These are phyloP conservation scores for Mycocentrospora acerina DNA, from an alignment of 2,329 filamentous ascomycete species.

Conservation along the genomic window DNA sequence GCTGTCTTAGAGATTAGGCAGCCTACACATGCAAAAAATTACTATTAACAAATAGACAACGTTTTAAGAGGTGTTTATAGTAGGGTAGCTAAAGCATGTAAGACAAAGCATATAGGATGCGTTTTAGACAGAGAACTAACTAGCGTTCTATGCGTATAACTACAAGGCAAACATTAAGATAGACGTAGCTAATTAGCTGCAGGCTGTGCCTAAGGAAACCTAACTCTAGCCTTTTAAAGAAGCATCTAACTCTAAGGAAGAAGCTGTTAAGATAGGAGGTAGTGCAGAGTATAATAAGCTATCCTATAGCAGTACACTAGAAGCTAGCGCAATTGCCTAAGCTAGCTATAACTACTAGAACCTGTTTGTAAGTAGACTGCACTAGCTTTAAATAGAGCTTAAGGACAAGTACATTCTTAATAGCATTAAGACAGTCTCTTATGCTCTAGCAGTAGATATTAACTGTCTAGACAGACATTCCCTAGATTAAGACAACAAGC, in stretches of 20 bases:
- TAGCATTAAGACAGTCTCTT: conserved; percentile 3
- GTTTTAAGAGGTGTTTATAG: conserved; percentile 2
- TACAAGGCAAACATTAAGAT: conserved; percentile 3
- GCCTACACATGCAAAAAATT: conserved; percentile 1
- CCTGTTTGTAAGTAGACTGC: neutral
- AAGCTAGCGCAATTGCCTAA: neutral
- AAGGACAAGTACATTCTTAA: conserved; percentile 3
- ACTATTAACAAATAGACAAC: conserved; percentile 4
- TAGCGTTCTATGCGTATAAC: neutral
- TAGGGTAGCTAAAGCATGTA: neutral
- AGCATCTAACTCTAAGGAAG: neutral
- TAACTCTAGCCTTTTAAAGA: neutral
- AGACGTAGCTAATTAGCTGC: conserved; percentile 2
- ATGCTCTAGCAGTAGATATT: conserved; percentile 3
- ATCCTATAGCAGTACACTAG: neutral
- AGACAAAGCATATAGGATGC: neutral
- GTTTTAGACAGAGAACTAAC: no score
- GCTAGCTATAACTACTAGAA: conserved; percentile 2
- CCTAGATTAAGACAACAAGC: conserved; percentile 1
- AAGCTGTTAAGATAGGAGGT: neutral
- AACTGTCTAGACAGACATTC: conserved; percentile 3
- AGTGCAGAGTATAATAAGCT: neutral
- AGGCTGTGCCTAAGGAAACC: conserved; percentile 5
- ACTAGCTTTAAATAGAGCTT: conserved; percentile 2
- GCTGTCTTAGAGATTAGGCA: conserved; percentile 2